A percentile compares a stretch with the other conserved stretches of the same genome.
Evolutionary conservation across 148 eudicot genomes (phyloP).

Genomic region (Fallopia convolvulus): DNA sequence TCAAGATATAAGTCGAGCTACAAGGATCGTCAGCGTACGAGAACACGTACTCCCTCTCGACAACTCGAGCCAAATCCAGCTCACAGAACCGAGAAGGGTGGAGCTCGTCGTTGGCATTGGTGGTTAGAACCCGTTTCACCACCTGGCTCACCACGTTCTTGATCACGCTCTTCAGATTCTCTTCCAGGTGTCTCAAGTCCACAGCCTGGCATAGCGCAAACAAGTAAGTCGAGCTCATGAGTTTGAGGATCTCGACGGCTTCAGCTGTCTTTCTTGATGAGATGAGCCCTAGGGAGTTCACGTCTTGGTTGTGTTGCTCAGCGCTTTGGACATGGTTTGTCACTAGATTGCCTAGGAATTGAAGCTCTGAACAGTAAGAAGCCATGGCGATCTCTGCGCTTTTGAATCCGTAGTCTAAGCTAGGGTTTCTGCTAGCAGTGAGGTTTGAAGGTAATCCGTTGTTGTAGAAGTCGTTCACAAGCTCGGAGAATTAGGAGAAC

Average conservation of each 20-base stretch:
- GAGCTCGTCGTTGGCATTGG: conserved; percentile 65
- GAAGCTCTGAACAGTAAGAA: conserved; percentile 80
- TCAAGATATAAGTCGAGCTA: conserved; percentile 48
- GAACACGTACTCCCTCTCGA: conserved; percentile 63
- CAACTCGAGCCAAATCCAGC: conserved; percentile 56
- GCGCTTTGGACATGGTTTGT: conserved; percentile 91
- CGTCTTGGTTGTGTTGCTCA: conserved; percentile 91
- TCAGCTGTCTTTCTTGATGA: conserved; percentile 75
- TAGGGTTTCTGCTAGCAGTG: conserved; percentile 72
- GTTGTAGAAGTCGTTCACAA: conserved; percentile 80
- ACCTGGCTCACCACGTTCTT: conserved; percentile 65
- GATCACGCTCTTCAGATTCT: conserved; percentile 47
- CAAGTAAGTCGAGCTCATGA: conserved; percentile 69
- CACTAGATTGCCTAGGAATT: conserved; percentile 71
- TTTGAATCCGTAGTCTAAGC: conserved; percentile 87
- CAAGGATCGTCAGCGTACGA: conserved; percentile 75
- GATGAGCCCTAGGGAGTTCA: conserved; percentile 78
- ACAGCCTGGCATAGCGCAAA: conserved; percentile 75
- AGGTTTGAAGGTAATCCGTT: conserved; percentile 82
- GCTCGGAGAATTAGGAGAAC: conserved; percentile 83
- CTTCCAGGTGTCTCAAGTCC: conserved; percentile 72
- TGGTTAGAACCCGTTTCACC: conserved; percentile 43
- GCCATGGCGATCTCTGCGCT: conserved; percentile 93
- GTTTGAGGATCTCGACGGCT: conserved; percentile 70
- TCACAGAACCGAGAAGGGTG: conserved; percentile 83